Evolutionary conservation across 768 basidiomycete species (phyloP), one percentile per base, ranked within the genome.

Genomic region (Amyloporia xantha): DNA sequence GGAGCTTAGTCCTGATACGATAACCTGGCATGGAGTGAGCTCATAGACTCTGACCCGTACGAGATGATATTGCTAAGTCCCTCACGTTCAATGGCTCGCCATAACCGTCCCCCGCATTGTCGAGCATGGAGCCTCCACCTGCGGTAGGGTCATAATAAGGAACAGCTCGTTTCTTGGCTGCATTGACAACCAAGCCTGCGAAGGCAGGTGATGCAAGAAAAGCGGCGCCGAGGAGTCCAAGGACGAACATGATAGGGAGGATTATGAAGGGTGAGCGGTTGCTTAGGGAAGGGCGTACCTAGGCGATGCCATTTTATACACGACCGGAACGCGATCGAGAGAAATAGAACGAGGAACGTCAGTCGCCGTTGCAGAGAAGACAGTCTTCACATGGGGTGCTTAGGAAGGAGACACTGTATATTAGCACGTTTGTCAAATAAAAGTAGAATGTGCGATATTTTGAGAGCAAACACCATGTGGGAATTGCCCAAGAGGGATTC

Each of bases 1-100:
- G 6, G 81, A 81, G 57, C 82, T 85, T 36, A 72, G 55, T 0
- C 76, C 82, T 2, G 84, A 86, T 47, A 86, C 74, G 53, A 87
- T 84, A 40, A 86, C 71, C 74, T 75, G 30, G 36, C 3, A 10
- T 19, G 30, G n/a, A 12, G 13, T 43, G 7, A 43, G 24, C 26
- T 12, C 9, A 10, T 3, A n/a, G 24, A 42, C n/a, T 4, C 15
- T 44, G 20, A 33, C 21, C 28, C 10, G 26, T 3, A 36, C 3
- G 30, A 12, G 13, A 36, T 17, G 11, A 44, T n/a, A 35, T 35
- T 35, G n/a, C 33, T 35, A 35, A 28, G n/a, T n/a, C n/a, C 38
- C 56, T 41, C 43, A 72, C 76, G 62, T 81, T 70, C 57, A 78
- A 52, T n/a, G 73, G 68, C 60, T 69, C 71, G n/a, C 71, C 77